A percentile compares a stretch with the other conserved stretches of the same genome.
These are phyloP conservation scores for Salix arbutifolia DNA, from an alignment of 345 rosid genomes.

Conservation along the genomic window DNA sequence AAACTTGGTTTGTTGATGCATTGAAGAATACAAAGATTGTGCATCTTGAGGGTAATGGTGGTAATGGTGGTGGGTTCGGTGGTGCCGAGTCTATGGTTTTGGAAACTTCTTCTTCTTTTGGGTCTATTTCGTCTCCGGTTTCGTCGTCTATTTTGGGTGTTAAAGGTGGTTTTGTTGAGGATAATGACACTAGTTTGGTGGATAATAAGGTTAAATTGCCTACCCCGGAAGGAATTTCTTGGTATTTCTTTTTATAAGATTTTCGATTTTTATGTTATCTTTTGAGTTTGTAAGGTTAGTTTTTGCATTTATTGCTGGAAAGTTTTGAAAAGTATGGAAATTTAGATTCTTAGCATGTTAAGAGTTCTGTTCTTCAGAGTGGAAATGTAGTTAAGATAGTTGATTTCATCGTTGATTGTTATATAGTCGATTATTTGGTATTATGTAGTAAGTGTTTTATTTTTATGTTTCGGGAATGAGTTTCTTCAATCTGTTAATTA, in stretches of 20 bases:
- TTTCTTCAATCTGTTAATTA: too few species aligned
- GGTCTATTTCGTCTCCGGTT: conserved; percentile 67
- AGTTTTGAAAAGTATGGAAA: background rate
- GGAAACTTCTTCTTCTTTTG: conserved; percentile 73
- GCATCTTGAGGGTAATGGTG: conserved; percentile 24
- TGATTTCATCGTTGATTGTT: background rate
- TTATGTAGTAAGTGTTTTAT: background rate
- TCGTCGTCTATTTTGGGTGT: conserved; percentile 59
- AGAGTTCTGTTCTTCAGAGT: background rate
- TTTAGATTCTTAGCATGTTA: background rate
- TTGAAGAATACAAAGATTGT: conserved; percentile 53
- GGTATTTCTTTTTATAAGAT: conserved; percentile 29
- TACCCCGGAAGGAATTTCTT: conserved; percentile 38
- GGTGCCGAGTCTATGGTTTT: conserved; percentile 66
- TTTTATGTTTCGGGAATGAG: background rate
- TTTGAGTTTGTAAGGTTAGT: background rate
- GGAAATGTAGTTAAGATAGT: background rate
- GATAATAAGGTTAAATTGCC: conserved; percentile 32
- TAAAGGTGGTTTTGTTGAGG: conserved; percentile 42
- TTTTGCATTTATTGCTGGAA: background rate
- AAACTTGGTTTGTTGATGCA: conserved; percentile 74
- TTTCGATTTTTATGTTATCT: background rate
- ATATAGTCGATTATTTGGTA: background rate
- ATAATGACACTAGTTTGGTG: conserved; percentile 19
- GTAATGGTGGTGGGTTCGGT: conserved; percentile 13